These are phyloP conservation scores for Emergomyces pasteurianus DNA, from an alignment of 2,329 filamentous ascomycete species.

Conservation along the genomic window DNA sequence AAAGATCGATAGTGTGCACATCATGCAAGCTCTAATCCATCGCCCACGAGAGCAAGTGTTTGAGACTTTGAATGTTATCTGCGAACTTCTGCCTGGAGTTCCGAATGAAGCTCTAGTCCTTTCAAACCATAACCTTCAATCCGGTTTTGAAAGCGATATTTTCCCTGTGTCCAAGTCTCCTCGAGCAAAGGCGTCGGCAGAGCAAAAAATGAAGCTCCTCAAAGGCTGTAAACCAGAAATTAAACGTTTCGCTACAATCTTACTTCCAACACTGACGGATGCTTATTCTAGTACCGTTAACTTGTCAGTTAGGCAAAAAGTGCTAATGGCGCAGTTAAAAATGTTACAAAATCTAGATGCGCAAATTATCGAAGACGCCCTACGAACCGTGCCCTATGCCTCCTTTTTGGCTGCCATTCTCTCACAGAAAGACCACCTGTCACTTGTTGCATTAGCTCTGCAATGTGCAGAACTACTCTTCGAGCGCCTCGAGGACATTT, in stretches of 20 bases:
- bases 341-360: constrained; percentile 94
- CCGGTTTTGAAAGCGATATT: constrained; percentile 38
- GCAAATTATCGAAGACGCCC: constrained; percentile 68
- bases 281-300: constrained; percentile 98
- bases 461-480: constrained; percentile 83
- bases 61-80: constrained; percentile 94
- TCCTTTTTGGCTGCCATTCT: constrained; percentile 92
- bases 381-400: constrained; percentile 82
- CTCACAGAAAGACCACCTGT: constrained; percentile 85
- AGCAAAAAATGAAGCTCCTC: constrained; percentile 71
- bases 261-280: constrained; percentile 90
- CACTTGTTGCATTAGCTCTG: constrained; percentile 72
- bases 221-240: constrained; percentile 76
- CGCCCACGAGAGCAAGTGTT: constrained; percentile 91
- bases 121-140: constrained; percentile 35
- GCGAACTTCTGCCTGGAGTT: constrained; percentile 74
- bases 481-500: constrained; percentile 71
- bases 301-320: constrained; percentile 84
- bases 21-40: constrained; percentile 97
- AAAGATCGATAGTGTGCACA: constrained; percentile 90
- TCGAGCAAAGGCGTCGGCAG: constrained; percentile 45
- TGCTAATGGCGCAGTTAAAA: constrained; percentile 88
- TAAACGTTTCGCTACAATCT: constrained; percentile 80
- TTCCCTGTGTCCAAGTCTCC: constrained; percentile 18
- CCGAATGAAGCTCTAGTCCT: constrained; percentile 45